phyloP scores from a whole-genome alignment of 805 yeast species.

The Cyberlindnera euphorbiae region DNA sequence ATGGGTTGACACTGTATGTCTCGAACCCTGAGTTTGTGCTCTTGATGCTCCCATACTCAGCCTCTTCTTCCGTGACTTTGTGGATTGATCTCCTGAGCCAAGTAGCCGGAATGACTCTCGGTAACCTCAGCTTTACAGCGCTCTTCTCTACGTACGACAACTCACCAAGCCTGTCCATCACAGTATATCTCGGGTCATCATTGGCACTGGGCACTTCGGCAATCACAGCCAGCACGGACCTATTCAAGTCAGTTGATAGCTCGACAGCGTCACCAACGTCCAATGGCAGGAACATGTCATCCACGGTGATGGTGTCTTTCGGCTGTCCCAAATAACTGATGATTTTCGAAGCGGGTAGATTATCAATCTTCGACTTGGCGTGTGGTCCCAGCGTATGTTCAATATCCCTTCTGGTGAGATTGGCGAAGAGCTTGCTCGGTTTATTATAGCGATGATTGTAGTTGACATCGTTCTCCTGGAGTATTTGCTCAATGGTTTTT shows the following conservation, averaged over 20 bases:
- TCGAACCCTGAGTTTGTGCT: constrained; percentile 25
- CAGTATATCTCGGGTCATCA: constrained; percentile 51
- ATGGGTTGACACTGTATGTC: constrained; percentile 29
- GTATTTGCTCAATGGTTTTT: constrained; percentile 8
- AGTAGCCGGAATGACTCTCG: constrained; percentile 40
- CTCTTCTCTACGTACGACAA: constrained; percentile 43
- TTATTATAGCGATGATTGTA: constrained; percentile 7
- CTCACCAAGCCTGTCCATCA: constrained; percentile 54
- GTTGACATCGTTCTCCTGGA: constrained; percentile 5
- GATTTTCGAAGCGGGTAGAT: constrained; percentile 1
- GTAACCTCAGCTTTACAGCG: constrained; percentile 47
- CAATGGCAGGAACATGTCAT: constrained; percentile 18
- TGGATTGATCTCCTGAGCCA: constrained; percentile 30
- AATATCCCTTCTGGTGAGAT: constrained; percentile 2
- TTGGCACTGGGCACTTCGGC: constrained; percentile 46
- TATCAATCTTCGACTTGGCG: neutral
- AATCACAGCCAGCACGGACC: constrained; percentile 47
- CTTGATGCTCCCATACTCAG: constrained; percentile 29
- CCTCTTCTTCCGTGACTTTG: constrained; percentile 10
- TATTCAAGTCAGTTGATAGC: constrained; percentile 36
- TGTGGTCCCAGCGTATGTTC: neutral
- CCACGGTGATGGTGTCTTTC: constrained; percentile 1
- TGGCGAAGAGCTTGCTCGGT: constrained; percentile 11
- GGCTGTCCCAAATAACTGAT: constrained; percentile 1
- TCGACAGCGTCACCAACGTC: constrained; percentile 61